A percentile compares a stretch with the other conserved stretches of the same genome.
These are phyloP conservation scores for Kodamaea hsintzibuensis DNA, from an alignment of 805 yeast species.

Conservation along the genomic window DNA sequence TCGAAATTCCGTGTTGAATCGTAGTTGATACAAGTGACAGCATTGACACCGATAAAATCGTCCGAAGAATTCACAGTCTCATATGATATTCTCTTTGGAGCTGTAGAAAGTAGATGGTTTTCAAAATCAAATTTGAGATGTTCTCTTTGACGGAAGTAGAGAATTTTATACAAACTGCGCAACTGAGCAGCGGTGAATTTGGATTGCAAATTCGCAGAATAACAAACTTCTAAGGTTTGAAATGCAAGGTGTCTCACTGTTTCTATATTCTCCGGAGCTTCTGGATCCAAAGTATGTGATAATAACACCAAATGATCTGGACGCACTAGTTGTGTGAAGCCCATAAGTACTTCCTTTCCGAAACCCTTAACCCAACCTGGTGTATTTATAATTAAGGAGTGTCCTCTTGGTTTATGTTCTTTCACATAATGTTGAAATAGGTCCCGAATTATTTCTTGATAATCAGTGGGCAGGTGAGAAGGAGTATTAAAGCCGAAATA, in stretches of 20 bases:
- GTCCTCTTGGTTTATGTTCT: slow-evolving; percentile 21
- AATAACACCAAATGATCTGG: slow-evolving; percentile 63
- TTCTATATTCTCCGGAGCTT: slow-evolving; percentile 28
- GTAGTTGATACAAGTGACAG: slow-evolving; percentile 26
- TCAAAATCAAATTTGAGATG: slow-evolving; percentile 21
- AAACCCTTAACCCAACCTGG: slow-evolving; percentile 94
- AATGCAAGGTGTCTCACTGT: slow-evolving; percentile 27
- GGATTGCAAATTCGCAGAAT: slow-evolving; percentile 32
- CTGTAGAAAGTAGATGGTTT: slow-evolving; percentile 21
- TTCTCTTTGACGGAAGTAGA: slow-evolving; percentile 51
- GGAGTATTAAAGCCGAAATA: slow-evolving; percentile 72
- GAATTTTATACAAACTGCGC: slow-evolving; percentile 50
- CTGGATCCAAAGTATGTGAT: slow-evolving; percentile 22
- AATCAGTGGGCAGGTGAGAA: slow-evolving; percentile 60
- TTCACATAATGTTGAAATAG: slow-evolving; percentile 36
- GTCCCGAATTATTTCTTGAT: slow-evolving; percentile 43
- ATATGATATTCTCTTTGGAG: slow-evolving; percentile 32
- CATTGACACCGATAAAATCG: slow-evolving; percentile 24
- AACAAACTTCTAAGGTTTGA: slow-evolving; percentile 27
- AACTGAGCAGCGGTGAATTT: slow-evolving; percentile 53
- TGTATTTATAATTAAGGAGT: slow-evolving; percentile 63
- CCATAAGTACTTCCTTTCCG: slow-evolving; percentile 66
- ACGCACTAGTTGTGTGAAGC: slow-evolving; percentile 42
- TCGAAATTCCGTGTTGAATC: slow-evolving; percentile 19
- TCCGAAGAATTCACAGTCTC: slow-evolving; percentile 14